phyloP scores from a whole-genome alignment of 2,329 filamentous ascomycete genomes.

The Fusarium albidum region DNA sequence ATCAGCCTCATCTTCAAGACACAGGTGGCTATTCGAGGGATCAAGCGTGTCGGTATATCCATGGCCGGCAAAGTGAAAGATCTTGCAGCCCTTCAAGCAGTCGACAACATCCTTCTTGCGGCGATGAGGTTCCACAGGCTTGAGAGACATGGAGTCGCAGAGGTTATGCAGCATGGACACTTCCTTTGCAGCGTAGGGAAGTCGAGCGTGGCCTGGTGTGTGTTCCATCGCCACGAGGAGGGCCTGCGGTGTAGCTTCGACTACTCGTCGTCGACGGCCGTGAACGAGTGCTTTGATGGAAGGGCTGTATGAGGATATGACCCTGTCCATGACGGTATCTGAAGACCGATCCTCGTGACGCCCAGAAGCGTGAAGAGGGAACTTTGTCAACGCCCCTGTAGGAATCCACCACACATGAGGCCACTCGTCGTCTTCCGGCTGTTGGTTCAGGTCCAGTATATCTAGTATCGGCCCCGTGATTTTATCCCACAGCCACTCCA shows the following conservation, averaged over 20 bases:
- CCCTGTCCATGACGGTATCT: not conserved
- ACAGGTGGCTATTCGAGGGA: not conserved
- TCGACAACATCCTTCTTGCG: not conserved
- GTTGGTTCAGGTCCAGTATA: too few species aligned
- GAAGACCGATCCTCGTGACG: not conserved
- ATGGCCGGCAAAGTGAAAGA: slow-evolving; percentile 1
- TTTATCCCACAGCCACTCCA: too few species aligned
- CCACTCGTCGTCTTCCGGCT: too few species aligned
- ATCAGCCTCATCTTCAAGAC: not conserved
- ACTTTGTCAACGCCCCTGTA: slow-evolving; percentile 12
- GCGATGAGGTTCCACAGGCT: not conserved
- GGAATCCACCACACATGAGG: too few species aligned
- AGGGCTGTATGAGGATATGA: slow-evolving; percentile 3
- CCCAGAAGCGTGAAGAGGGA: slow-evolving; percentile 8
- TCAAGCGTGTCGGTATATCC: not conserved
- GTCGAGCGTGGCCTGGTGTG: not conserved
- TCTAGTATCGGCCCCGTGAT: too few species aligned
- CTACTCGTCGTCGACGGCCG: not conserved
- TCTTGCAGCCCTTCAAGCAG: not conserved
- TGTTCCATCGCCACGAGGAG: not conserved
- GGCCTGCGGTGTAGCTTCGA: not conserved
- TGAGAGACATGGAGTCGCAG: not conserved
- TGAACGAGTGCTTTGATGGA: not conserved
- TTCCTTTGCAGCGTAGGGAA: not conserved
- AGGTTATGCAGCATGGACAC: not conserved